Evolutionary conservation across 345 rosid species (phyloP).

Genomic region (Boechera stricta): DNA sequence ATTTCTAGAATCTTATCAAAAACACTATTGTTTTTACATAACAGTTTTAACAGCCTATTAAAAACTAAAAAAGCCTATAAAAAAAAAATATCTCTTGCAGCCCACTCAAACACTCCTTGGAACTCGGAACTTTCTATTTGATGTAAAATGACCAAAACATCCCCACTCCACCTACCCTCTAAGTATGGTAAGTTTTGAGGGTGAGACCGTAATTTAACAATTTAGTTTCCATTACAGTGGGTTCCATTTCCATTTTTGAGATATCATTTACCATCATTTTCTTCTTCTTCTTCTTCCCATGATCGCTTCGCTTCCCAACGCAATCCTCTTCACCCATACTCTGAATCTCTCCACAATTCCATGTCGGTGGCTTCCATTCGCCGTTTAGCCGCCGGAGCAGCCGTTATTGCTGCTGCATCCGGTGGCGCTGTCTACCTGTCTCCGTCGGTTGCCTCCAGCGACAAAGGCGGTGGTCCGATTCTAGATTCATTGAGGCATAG

Average conservation of each 20-base stretch:
- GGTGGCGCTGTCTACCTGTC: conserved; percentile 49
- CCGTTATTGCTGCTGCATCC: conserved; percentile 53
- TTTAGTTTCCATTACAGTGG: neutral
- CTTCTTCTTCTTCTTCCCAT: conserved; percentile 32
- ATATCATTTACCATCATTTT: neutral
- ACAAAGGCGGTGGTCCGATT: conserved; percentile 55
- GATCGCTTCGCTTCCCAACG: conserved; percentile 44
- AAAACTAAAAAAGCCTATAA: neutral
- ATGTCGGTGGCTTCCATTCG: conserved; percentile 71
- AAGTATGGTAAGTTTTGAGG: neutral
- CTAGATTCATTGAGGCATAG: conserved; percentile 54
- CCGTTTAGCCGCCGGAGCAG: conserved; percentile 59
- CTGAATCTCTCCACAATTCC: conserved; percentile 21
- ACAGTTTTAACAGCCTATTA: neutral
- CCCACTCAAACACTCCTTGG: conserved; percentile 16
- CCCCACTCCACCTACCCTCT: neutral
- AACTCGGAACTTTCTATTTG: neutral
- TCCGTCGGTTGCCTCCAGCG: conserved; percentile 58
- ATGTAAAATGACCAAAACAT: conserved; percentile 6
- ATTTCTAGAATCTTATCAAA: too few relatives aligned
- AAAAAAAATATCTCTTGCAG: neutral
- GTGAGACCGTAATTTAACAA: conserved; percentile 1
- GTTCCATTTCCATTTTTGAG: neutral
- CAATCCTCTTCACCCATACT: conserved; percentile 31
- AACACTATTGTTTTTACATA: too few relatives aligned